phyloP scores from a whole-genome alignment of 169 alveolate genomes.

The Plasmodium vivax region DNA sequence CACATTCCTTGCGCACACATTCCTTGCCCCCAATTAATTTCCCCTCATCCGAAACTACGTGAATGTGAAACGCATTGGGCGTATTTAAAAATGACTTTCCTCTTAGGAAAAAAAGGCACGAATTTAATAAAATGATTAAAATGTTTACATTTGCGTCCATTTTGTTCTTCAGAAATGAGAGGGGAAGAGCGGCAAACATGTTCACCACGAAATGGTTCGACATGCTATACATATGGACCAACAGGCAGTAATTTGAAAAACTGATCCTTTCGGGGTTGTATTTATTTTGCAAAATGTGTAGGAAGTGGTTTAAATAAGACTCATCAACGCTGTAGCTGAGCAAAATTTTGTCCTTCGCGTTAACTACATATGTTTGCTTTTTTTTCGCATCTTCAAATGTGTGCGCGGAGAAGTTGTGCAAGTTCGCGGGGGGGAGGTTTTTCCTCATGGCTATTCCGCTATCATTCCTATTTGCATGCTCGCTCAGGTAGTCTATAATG shows the following conservation, averaged over 20 bases:
- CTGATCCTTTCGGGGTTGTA: slow-evolving; percentile 48
- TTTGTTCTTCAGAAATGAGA: slow-evolving; percentile 60
- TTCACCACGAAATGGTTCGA: slow-evolving; percentile 55
- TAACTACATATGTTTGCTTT: slow-evolving; percentile 23
- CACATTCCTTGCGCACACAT: background rate
- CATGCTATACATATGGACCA: slow-evolving; percentile 68
- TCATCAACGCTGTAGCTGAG: slow-evolving; percentile 19
- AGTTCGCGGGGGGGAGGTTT: background rate
- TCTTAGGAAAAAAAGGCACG: slow-evolving; percentile 59
- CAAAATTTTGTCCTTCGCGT: slow-evolving; percentile 37
- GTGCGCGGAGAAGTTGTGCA: background rate
- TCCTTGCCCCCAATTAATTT: background rate
- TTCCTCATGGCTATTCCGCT: background rate
- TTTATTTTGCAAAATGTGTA: slow-evolving; percentile 33
- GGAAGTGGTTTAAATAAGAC: slow-evolving; percentile 56
- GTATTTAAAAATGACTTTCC: slow-evolving; percentile 50
- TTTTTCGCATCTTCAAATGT: slow-evolving; percentile 15
- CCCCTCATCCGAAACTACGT: background rate
- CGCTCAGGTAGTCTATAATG: slow-evolving; percentile 29
- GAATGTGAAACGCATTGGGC: slow-evolving; percentile 14
- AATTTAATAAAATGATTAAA: slow-evolving; percentile 38
- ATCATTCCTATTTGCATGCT: background rate
- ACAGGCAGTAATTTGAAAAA: slow-evolving; percentile 25
- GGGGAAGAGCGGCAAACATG: slow-evolving; percentile 33
- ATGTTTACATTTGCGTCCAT: slow-evolving; percentile 18